Evolutionary conservation across 2,329 filamentous ascomycete species (phyloP), one percentile per base, ranked within the genome.

Genomic region (Colletotrichum lindemuthianum): DNA sequence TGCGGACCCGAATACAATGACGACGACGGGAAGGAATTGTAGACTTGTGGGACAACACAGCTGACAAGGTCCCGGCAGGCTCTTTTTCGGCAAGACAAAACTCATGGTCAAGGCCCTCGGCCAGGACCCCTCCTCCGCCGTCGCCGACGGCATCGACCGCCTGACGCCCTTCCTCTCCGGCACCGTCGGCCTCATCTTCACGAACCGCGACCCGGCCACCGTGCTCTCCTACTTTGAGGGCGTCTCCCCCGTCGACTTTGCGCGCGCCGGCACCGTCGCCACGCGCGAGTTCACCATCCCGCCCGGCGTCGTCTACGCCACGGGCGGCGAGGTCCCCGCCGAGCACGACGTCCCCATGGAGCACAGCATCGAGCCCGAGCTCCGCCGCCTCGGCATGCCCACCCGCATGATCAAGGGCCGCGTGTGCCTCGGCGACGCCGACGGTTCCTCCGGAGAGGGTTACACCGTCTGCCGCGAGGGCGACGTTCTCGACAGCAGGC

Each of bases 41-140:
- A 15, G 9, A 43, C 41, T 6, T 13, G 41, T 15, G 41, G 24
- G 24, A 24, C 24, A 24, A 24, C 4, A 43, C 41, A 12, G 40
- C 59, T 55, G 33, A 65, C 57, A 39, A 33, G 15, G 13, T 15
- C 2, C 13, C 11, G 9, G 51, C 72, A 96, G 94, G 72, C 84
- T 99, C 77, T 98, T 98, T 88, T 98, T 97, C 80, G 96, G 95
- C 81, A 99, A 98, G 84, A 98, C 95, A 65, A 98, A 98, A 82
- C 94, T 99, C 78, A 98, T 98, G 93, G 90, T 92, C 72, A 95
- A 96, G 81, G 94, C 96, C 61, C 90, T 99, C 33, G 96, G 96
- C 75, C 86, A 87, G 69, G 89, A 84, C 58, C 85, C 89, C 70
- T 90, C 92, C 74, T 91, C 92, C 73, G 92, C 94, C 80, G 87